Evolutionary conservation across 139 green algal species (phyloP), one percentile per base, ranked within the genome.

Genomic region (Picochlorum sp.): DNA sequence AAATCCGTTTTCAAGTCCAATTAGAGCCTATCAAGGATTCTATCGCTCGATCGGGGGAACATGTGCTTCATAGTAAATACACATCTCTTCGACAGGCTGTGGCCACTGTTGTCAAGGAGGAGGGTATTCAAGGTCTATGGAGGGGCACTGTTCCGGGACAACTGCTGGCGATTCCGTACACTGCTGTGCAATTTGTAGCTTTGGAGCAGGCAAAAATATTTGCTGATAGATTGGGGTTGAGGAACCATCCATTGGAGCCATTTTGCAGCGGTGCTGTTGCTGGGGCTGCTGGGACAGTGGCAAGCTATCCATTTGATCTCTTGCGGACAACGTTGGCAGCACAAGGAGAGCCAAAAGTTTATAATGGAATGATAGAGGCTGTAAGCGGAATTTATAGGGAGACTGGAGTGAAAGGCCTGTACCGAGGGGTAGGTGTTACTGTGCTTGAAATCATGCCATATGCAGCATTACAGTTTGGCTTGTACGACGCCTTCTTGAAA

Each of bases 301-400:
- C 81, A 3, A 93, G 85, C 0, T 99, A 99, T 73, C 94, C 94
- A n/a, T 97, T 99, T 71, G 94, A 99, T 78, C 74, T 98, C n/a
- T 83, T 99, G 55, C 77, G 94, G 15, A 99, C 94, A 13, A 94
- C 85, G 1, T 71, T 99, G 47, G 94, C 94, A 37, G 92, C 90
- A 0, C 94, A 99, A 76, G 94, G 94, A 4, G 83, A 95, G 59
- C 94, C 94, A 18, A 90, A 87, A 77, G 86, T 90, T 49, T 65
- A 68, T 41, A 9, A n/a, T 13, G 23, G 45, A 8, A 67, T 73
- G 66, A 15, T 60, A 15, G 47, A 15, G 20, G 67, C 72, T 34
- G 76, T 63, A 2, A 44, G 30, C 63, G 85, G 45, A 64, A 89
- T 95, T 18, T 49, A 86, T 20, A 44, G 23, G 16, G 49, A 75